Base-by-base conservation (phyloP, 1,284 basidiomycete genomes). In the Cutaneotrichosporon daszewskae region DNA sequence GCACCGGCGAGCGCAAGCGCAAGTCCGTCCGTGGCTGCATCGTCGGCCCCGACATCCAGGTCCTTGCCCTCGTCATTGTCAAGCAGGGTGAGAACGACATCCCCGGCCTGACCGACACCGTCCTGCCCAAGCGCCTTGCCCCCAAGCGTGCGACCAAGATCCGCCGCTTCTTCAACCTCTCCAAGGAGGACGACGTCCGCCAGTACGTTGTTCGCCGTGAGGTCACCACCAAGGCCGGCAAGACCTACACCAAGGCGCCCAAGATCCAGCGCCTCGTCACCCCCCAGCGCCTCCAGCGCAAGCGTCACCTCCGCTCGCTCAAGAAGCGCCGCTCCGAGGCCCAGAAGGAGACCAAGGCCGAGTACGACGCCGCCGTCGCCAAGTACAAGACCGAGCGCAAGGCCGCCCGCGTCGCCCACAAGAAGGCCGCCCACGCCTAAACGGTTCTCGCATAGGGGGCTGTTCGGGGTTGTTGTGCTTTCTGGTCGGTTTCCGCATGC, bases 21-120 rank as follows among this genome's bases (percentile, higher is more conserved):
- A 97, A 97, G 78, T 95, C 90, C 60, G 89, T 98, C 57, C 87
- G 92, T 54, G 94, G 94, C 43, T 96, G 91, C 81, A 97, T 94
- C 72, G 88, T 97, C 71, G 90, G 85, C 60, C 79, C 89, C 66
- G 94, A 98, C 74, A 96, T 97, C 60, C 86, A 90, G 56, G 94
- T 95, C 56, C 83, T 97, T 60, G 86, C 89, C 53, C 77, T 94
- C 59, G 85, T 94, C 69, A 85, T 97, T 63, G 88, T 96, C 76
- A 97, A 97, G 81, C 89, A 96, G 77, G 94, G 94, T 53, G 90
- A 96, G 55, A 70, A 76, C 54, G 90, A 95, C 39, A 84, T 97
- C 71, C 82, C 90, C 40, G 94, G 90, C 38, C 77, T 98, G 52
- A 97, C 94, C 59, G 91, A 97, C 73, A 82, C 74, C 59, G 83